A percentile compares a stretch with the other conserved stretches of the same genome.
Conservation (phyloP, 208 protist species). For the Angomonas ambiguus region DNA sequence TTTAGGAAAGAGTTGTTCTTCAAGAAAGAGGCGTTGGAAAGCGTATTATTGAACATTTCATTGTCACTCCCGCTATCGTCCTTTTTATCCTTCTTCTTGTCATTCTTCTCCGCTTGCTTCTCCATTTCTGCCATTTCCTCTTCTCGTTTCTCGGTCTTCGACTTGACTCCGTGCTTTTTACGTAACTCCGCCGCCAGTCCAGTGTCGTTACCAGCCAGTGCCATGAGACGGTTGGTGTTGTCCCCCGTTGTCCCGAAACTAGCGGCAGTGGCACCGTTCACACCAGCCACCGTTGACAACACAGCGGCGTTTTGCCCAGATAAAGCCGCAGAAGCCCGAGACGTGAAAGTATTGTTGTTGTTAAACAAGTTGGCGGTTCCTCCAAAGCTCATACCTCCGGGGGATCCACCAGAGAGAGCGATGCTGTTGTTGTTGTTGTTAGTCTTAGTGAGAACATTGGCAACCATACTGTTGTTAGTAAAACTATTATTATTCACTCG, state of each 20-base stretch:
- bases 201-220: slow-evolving; percentile 43
- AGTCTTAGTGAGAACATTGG: background rate
- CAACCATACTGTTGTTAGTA: background rate
- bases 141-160: slow-evolving; percentile 18
- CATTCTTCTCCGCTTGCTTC: background rate
- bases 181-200: slow-evolving; percentile 45
- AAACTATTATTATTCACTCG: slow-evolving; percentile 19
- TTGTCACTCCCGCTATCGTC: slow-evolving; percentile 2
- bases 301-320: background rate
- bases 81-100: background rate
- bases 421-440: background rate
- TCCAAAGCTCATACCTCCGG: background rate
- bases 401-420: background rate
- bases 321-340: slow-evolving; percentile 10
- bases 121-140: slow-evolving; percentile 8
- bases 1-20: slow-evolving; percentile 54
- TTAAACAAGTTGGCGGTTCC: slow-evolving; percentile 12
- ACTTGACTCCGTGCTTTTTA: slow-evolving; percentile 57
- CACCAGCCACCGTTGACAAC: background rate
- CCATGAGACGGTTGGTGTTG: slow-evolving; percentile 42
- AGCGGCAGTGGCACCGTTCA: slow-evolving; percentile 14
- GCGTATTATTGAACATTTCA: slow-evolving; percentile 13
- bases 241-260: slow-evolving; percentile 7
- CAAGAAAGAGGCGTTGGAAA: slow-evolving; percentile 41
- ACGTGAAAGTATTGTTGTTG: slow-evolving; percentile 22